Percentiles rank a stretch among this genome's conserved stretches.
phyloP scores from a whole-genome alignment of 2,329 filamentous ascomycete genomes.

The Colletotrichum sp. region DNA sequence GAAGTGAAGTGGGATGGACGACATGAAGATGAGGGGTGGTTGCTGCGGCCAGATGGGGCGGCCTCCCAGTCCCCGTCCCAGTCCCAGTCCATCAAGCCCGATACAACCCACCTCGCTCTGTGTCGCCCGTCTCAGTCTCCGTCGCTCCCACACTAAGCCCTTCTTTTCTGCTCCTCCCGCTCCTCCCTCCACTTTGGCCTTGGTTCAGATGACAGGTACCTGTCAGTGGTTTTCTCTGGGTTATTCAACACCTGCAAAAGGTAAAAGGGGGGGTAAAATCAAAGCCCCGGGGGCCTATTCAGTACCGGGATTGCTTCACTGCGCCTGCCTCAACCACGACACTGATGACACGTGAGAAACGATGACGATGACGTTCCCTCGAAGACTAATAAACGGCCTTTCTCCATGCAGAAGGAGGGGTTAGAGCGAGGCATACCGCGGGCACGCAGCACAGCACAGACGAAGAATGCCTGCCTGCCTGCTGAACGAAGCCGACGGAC shows the following conservation, averaged over 20 bases:
- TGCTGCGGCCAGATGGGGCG: conserved; percentile 19
- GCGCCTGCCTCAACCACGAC: neutral
- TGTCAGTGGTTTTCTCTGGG: neutral
- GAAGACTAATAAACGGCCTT: neutral
- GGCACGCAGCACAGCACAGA: neutral
- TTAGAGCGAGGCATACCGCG: neutral
- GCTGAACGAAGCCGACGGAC: neutral
- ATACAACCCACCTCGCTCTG: conserved; percentile 16
- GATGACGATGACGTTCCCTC: conserved; percentile 1
- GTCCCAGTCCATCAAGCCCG: conserved; percentile 16
- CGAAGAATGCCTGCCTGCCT: neutral
- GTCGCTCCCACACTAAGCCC: conserved; percentile 6
- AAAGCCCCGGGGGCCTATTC: neutral
- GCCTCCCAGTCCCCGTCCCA: conserved; percentile 18
- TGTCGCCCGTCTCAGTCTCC: conserved; percentile 1
- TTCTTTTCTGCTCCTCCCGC: conserved; percentile 15
- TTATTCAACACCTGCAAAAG: neutral
- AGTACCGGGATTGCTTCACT: neutral
- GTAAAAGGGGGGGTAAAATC: neutral
- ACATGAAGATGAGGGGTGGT: conserved; percentile 8
- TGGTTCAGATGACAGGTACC: conserved; percentile 1
- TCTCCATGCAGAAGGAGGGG: neutral
- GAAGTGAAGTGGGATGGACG: conserved; percentile 16
- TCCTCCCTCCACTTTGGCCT: conserved; percentile 1
- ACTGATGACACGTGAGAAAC: neutral